phyloP scores from a whole-genome alignment of 768 basidiomycete genomes.

The Tricholoma matsutake region DNA sequence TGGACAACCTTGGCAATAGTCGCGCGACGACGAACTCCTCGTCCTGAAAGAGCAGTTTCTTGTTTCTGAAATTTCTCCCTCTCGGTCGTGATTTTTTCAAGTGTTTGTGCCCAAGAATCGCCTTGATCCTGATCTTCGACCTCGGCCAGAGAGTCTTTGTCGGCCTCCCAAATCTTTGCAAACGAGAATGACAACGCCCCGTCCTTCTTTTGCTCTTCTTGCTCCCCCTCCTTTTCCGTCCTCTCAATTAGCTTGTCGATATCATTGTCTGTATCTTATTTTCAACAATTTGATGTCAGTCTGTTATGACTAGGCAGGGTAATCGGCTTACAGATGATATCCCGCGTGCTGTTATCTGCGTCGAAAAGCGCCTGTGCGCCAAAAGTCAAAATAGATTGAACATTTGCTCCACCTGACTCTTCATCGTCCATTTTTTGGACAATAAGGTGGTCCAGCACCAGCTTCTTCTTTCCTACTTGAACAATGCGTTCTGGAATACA shows the following conservation, averaged over 20 bases:
- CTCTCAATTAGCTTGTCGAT: conserved; percentile 85
- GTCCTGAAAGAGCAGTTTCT: conserved; percentile 58
- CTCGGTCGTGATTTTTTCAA: conserved; percentile 50
- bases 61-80: conserved; percentile 38
- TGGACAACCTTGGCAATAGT: conserved; percentile 44
- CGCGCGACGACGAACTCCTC: conserved; percentile 73
- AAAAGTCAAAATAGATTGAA: conserved; percentile 87
- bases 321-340: conserved; percentile 61
- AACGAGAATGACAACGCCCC: conserved; percentile 72
- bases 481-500: conserved; percentile 77
- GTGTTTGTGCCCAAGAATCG: conserved; percentile 81
- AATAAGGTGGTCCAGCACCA: conserved; percentile 91
- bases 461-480: conserved; percentile 92
- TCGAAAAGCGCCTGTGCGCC: conserved; percentile 88
- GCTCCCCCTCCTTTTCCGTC: conserved; percentile 70
- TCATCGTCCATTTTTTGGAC: conserved; percentile 96
- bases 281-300: not conserved
- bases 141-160: conserved; percentile 69
- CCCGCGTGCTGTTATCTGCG: conserved; percentile 52
- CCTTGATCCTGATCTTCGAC: conserved; percentile 58
- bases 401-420: conserved; percentile 63
- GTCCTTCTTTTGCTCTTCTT: conserved; percentile 46
- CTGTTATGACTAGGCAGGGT: not conserved
- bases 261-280: conserved; percentile 71
- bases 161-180: conserved; percentile 89